Conservation (phyloP, 805 yeast species). For the Barnettozyma wickerhamii region DNA sequence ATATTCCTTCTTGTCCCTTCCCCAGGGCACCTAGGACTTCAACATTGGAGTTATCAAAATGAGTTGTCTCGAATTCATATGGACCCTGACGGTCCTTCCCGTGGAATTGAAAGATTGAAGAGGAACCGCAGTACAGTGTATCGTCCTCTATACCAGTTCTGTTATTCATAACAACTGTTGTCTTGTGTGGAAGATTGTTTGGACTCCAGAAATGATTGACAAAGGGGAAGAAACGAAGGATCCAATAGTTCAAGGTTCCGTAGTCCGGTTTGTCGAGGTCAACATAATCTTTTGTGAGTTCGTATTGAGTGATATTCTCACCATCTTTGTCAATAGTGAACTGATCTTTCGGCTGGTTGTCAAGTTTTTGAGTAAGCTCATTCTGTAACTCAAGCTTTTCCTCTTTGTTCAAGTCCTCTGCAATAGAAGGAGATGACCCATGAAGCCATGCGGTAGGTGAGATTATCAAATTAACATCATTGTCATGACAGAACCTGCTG, state of each 20-base stretch:
- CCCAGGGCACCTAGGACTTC: constrained; percentile 52
- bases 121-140: constrained; percentile 64
- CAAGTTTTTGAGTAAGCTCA: constrained; percentile 7
- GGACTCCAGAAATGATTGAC: constrained; percentile 31
- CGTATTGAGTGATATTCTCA: constrained; percentile 9
- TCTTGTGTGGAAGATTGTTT: constrained; percentile 16
- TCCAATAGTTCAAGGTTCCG: constrained; percentile 67
- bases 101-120: constrained; percentile 51
- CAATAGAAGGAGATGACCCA: constrained; percentile 39
- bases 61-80: neutral
- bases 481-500: constrained; percentile 44
- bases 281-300: constrained; percentile 19
- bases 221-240: constrained; percentile 63
- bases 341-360: constrained; percentile 17
- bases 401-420: constrained; percentile 16
- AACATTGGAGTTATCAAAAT: constrained; percentile 45
- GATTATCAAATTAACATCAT: constrained; percentile 51
- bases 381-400: constrained; percentile 16
- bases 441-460: constrained; percentile 89
- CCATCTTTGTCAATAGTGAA: constrained; percentile 11
- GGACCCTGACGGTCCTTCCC: constrained; percentile 31
- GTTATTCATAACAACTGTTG: constrained; percentile 54
- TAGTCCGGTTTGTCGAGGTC: constrained; percentile 38
- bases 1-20: constrained; percentile 60
- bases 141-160: constrained; percentile 75